A percentile compares a stretch with the other conserved stretches of the same genome.
phyloP scores from a whole-genome alignment of 306 rosid species.

The Glycine tomentella region DNA sequence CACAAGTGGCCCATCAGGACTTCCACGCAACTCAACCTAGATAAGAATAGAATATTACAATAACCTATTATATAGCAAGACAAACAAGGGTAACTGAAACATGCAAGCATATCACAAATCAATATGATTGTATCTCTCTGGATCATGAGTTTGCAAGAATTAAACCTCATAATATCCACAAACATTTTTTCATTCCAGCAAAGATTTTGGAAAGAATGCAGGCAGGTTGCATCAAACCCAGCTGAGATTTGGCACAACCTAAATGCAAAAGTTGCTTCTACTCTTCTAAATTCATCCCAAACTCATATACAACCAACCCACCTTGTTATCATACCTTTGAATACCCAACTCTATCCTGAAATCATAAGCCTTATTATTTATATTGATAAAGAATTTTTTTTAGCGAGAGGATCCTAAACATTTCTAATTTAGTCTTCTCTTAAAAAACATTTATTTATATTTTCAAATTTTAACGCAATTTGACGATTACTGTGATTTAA shows the following conservation, averaged over 20 bases:
- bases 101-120: constrained; percentile 25
- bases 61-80: constrained; percentile 22
- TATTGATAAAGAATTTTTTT: background rate
- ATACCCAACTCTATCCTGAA: constrained; percentile 28
- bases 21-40: constrained; percentile 77
- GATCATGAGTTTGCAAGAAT: constrained; percentile 12
- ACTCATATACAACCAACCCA: constrained; percentile 1
- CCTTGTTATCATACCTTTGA: constrained; percentile 23
- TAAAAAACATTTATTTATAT: background rate
- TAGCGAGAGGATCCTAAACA: constrained; percentile 8
- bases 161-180: constrained; percentile 8
- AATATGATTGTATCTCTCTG: constrained; percentile 14
- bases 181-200: constrained; percentile 7
- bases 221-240: background rate
- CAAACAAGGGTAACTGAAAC: constrained; percentile 10
- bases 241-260: constrained; percentile 12
- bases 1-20: constrained; percentile 95
- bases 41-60: constrained; percentile 38
- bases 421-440: constrained; percentile 10
- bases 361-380: constrained; percentile 22
- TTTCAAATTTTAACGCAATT: background rate
- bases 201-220: background rate
- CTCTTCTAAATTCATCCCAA: background rate
- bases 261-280: constrained; percentile 16
- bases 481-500: constrained; percentile 23